Evolutionary conservation across 1,284 basidiomycete species (phyloP).

Genomic region (Apiotrichum akiyoshidainum): DNA sequence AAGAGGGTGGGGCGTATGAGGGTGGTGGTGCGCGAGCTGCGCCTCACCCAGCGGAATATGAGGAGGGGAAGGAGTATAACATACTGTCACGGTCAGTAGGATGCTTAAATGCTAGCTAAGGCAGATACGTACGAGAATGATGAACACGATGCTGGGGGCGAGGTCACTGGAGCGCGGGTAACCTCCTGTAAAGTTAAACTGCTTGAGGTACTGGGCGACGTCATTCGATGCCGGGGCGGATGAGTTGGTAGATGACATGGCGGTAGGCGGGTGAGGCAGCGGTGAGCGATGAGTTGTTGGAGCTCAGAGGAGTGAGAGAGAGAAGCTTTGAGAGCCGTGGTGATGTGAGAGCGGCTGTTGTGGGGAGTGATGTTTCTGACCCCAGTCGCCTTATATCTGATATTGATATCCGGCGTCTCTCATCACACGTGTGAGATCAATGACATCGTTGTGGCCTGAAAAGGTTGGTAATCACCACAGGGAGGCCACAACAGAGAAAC

Average conservation of each 20-base stretch:
- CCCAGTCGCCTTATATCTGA: too few relatives aligned
- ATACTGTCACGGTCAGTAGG: constrained; percentile 21
- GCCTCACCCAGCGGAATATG: constrained; percentile 21
- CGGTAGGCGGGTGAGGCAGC: too few relatives aligned
- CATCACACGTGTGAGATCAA: too few relatives aligned
- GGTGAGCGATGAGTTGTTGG: too few relatives aligned
- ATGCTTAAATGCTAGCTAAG: not conserved
- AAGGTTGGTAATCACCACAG: too few relatives aligned
- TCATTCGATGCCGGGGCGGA: not conserved
- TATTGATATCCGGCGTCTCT: too few relatives aligned
- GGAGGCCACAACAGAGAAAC: too few relatives aligned
- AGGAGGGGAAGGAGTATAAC: constrained; percentile 21
- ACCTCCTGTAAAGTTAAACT: constrained; percentile 37
- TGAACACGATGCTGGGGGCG: constrained; percentile 37
- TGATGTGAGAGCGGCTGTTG: too few relatives aligned
- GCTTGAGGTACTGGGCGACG: constrained; percentile 8
- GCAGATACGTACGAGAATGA: constrained; percentile 26
- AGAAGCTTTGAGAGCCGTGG: too few relatives aligned
- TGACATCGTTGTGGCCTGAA: too few relatives aligned
- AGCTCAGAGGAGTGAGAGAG: too few relatives aligned
- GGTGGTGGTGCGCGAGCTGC: constrained; percentile 17
- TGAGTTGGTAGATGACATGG: not conserved
- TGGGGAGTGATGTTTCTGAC: too few relatives aligned
- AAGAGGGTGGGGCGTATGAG: constrained; percentile 37
- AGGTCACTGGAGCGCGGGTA: constrained; percentile 30